A percentile compares a stretch with the other conserved stretches of the same genome.
phyloP scores from a whole-genome alignment of 805 yeast species.

The Candida arabinofermentans region DNA sequence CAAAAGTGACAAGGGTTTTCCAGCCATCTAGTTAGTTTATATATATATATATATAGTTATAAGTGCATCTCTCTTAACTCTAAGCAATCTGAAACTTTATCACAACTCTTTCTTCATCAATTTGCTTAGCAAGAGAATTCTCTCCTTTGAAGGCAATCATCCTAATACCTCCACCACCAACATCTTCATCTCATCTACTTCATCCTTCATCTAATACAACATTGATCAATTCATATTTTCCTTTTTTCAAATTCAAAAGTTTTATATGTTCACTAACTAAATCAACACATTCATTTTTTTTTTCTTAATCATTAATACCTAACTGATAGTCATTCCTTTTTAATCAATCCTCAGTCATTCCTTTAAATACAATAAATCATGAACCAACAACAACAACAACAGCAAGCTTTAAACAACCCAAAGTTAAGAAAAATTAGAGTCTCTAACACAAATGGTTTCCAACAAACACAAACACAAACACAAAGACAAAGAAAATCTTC shows the following conservation, averaged over 20 bases:
- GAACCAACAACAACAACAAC: neutral
- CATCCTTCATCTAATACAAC: no score
- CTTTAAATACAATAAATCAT: neutral
- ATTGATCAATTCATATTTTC: no score
- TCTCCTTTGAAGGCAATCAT: no score
- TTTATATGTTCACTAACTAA: neutral
- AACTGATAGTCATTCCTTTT: neutral
- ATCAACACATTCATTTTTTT: neutral
- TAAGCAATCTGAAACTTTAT: no score
- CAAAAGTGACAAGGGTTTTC: no score
- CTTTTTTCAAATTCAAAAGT: neutral
- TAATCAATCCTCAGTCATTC: neutral
- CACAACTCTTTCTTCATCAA: no score
- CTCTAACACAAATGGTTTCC: neutral
- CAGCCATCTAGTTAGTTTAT: no score
- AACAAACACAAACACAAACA: neutral
- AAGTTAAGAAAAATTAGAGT: slow-evolving; percentile 1
- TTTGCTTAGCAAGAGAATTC: no score
- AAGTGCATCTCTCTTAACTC: no score
- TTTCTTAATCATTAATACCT: neutral
- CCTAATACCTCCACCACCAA: neutral
- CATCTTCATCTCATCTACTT: neutral
- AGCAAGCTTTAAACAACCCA: slow-evolving; percentile 1
- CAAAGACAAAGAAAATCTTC: slow-evolving; percentile 10
- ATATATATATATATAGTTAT: no score